A percentile compares a stretch with the other conserved stretches of the same genome.
Evolutionary conservation across 2,329 filamentous ascomycete genomes (phyloP).

Genomic region (Triangularia verruculosa): DNA sequence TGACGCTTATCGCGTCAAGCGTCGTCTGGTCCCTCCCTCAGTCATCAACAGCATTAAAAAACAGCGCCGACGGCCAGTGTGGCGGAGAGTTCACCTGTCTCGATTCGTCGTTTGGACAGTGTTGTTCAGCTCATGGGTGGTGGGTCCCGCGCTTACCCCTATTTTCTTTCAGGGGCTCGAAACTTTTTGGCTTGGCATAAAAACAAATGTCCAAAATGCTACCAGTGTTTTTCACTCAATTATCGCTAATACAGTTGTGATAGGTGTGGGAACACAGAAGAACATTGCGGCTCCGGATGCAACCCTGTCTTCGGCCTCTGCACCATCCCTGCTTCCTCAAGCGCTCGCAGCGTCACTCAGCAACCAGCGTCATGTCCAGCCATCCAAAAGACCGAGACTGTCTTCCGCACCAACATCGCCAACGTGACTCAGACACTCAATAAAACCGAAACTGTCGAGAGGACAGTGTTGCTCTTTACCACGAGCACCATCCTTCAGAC

Average conservation of each 20-base stretch:
- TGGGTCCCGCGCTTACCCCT: not conserved
- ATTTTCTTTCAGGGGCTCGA: not conserved
- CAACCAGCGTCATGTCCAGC: not conserved
- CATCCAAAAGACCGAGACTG: not conserved
- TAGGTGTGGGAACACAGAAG: constrained; percentile 24
- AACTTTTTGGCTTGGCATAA: not conserved
- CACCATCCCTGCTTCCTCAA: not conserved
- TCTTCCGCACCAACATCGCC: not conserved
- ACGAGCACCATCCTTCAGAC: not conserved
- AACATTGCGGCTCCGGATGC: constrained; percentile 25
- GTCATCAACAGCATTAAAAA: not conserved
- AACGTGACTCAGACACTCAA: not conserved
- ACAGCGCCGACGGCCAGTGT: not conserved
- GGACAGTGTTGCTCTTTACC: not conserved
- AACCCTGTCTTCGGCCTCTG: constrained; percentile 19
- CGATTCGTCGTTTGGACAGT: not conserved
- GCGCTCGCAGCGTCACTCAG: not conserved
- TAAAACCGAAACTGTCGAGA: not conserved
- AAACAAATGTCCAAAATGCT: not conserved
- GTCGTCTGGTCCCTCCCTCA: not conserved
- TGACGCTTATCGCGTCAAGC: not conserved
- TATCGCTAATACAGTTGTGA: not conserved
- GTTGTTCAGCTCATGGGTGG: not conserved
- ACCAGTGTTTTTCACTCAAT: not conserved
- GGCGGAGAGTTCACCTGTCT: not conserved